Percentiles rank a stretch among this genome's conserved stretches.
phyloP scores from a whole-genome alignment of 768 basidiomycete species.

The Suillus lakei region DNA sequence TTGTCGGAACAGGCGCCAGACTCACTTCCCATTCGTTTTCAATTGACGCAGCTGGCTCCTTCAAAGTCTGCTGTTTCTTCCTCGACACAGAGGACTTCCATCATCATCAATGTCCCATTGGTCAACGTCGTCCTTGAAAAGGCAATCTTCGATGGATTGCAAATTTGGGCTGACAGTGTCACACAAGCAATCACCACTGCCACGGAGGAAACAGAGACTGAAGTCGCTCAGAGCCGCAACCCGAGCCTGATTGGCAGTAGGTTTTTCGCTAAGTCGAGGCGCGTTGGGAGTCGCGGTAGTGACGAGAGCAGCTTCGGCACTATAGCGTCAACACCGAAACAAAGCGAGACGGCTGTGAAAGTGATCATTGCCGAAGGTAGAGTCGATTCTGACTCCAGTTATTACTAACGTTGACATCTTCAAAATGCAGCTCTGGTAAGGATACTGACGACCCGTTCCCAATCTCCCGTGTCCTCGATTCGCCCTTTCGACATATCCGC shows the following conservation, averaged over 20 bases:
- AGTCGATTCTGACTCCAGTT: background rate
- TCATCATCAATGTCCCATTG: constrained; percentile 58
- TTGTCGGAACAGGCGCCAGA: constrained; percentile 22
- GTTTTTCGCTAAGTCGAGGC: constrained; percentile 59
- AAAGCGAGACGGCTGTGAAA: constrained; percentile 55
- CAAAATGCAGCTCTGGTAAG: constrained; percentile 41
- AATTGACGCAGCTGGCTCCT: constrained; percentile 20
- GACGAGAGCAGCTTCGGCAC: constrained; percentile 47
- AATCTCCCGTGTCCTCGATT: constrained; percentile 23
- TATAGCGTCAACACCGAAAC: constrained; percentile 26
- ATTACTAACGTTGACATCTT: constrained; percentile 8
- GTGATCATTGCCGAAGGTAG: constrained; percentile 50
- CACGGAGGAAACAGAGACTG: constrained; percentile 25
- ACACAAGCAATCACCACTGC: constrained; percentile 64
- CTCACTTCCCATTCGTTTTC: constrained; percentile 25
- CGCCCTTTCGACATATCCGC: constrained; percentile 62
- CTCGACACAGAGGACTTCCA: constrained; percentile 15
- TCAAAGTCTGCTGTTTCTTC: constrained; percentile 2
- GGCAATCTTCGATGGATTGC: constrained; percentile 70
- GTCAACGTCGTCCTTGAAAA: constrained; percentile 69
- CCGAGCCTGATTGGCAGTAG: constrained; percentile 79
- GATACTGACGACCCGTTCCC: constrained; percentile 54
- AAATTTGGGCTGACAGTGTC: constrained; percentile 88
- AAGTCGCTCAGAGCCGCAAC: constrained; percentile 50
- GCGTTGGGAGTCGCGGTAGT: constrained; percentile 43